Evolutionary conservation across 345 rosid genomes (phyloP).

Genomic region (Aegle marmelos): DNA sequence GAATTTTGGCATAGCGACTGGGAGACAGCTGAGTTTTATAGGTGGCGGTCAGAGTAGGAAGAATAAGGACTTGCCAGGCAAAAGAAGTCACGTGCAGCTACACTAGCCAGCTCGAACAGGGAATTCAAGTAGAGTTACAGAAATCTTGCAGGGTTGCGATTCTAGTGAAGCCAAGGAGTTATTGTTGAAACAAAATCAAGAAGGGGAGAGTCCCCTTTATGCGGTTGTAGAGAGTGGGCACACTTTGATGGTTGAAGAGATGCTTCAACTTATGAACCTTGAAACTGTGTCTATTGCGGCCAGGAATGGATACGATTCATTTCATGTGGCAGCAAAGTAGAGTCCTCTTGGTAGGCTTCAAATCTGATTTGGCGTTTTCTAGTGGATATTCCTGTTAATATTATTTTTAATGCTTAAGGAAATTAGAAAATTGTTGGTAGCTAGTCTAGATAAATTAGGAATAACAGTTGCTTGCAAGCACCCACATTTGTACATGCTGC

Average conservation of each 20-base stretch:
- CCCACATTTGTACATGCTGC: too few relatives aligned
- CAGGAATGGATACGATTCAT: slow-evolving; percentile 82
- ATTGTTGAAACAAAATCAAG: slow-evolving; percentile 71
- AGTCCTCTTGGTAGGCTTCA: slow-evolving; percentile 79
- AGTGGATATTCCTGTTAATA: not conserved
- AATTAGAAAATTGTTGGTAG: too few relatives aligned
- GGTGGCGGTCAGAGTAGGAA: slow-evolving; percentile 68
- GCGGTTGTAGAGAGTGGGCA: slow-evolving; percentile 82
- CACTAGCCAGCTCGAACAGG: slow-evolving; percentile 85
- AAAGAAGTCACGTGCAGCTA: slow-evolving; percentile 80
- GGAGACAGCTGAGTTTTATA: slow-evolving; percentile 88
- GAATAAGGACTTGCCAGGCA: slow-evolving; percentile 81
- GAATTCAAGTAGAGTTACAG: slow-evolving; percentile 59
- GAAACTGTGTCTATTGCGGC: slow-evolving; percentile 66
- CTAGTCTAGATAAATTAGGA: too few relatives aligned
- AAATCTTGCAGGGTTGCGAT: slow-evolving; percentile 45
- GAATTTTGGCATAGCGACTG: slow-evolving; percentile 80
- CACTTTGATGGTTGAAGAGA: slow-evolving; percentile 54
- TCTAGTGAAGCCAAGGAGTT: slow-evolving; percentile 40
- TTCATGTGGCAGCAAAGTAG: slow-evolving; percentile 89
- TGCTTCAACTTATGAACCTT: slow-evolving; percentile 73
- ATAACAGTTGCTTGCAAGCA: too few relatives aligned
- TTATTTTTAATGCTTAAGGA: too few relatives aligned
- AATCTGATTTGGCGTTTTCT: slow-evolving; percentile 5
- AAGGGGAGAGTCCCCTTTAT: slow-evolving; percentile 91